phyloP scores from a whole-genome alignment of 164 flowering plant species.

The Piper longum region DNA sequence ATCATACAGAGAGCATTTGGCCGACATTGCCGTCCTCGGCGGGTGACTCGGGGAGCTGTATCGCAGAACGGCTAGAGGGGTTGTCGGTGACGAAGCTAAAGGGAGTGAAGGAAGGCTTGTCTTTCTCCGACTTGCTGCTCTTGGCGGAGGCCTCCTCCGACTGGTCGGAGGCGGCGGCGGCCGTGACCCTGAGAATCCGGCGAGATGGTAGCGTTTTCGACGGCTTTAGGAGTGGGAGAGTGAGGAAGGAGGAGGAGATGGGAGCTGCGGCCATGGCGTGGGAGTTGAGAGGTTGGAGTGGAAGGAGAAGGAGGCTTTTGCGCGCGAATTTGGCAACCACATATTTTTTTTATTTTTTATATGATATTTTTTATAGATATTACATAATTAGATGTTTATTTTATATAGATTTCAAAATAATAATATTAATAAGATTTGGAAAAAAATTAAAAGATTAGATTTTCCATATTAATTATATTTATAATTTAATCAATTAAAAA shows the following conservation, averaged over 20 bases:
- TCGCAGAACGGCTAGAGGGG: conserved; percentile 76
- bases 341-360: too few species aligned
- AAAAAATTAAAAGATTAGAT: too few species aligned
- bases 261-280: background rate
- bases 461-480: too few species aligned
- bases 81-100: conserved; percentile 92
- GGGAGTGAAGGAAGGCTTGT: conserved; percentile 65
- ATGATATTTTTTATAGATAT: too few species aligned
- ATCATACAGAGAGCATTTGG: conserved; percentile 75
- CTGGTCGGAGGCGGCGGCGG: conserved; percentile 9
- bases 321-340: background rate
- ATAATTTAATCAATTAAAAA: too few species aligned
- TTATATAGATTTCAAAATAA: too few species aligned
- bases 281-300: background rate
- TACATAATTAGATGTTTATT: too few species aligned
- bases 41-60: conserved; percentile 78
- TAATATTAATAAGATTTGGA: too few species aligned
- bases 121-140: conserved; percentile 5
- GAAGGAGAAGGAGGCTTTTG: background rate
- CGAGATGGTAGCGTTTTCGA: background rate
- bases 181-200: background rate
- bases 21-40: conserved; percentile 97
- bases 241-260: background rate
- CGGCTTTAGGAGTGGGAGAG: background rate
- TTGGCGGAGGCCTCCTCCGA: conserved; percentile 4